Evolutionary conservation across 257 asterid species (phyloP), one percentile per base, ranked within the genome.

Genomic region (Linaria vulgaris): DNA sequence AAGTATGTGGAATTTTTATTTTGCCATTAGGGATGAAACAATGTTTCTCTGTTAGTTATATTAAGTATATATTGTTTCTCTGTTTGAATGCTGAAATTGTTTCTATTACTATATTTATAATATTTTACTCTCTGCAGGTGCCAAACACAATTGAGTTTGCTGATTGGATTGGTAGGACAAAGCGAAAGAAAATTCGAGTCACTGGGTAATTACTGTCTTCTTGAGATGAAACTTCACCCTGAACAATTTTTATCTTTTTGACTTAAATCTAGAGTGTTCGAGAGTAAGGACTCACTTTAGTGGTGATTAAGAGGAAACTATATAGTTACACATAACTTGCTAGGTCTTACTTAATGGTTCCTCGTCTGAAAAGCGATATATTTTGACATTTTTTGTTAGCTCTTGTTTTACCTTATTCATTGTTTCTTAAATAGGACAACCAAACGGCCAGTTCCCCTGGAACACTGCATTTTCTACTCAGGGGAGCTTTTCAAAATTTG

Each of bases 151-250:
- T 82, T 57, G 99, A 94, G 70, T 94, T 94, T 85, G 99, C 99
- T 65, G 97, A 90, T 83, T 94, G 99, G 99, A 90, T 94, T 79
- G 95, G 99, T 63, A 84, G 97, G 80, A 94, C 97, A 44, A 94
- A 94, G 78, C 87, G 84, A 82, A 94, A 87, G 86, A 74, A 87
- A 74, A 94, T 94, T 73, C 94, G 83, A 66, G 87, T 94, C 49
- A 89, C 95, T 73, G 95, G 99, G 99, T 92, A 66, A 74, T 95
- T 85, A 10, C 60, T 56, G 22, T 66, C 17, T 64, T 74, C 67
- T 70, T 45, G 74, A 48, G 34, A 60, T 58, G 66, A 63, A 63
- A 63, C 54, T 22, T 59, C 37, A 57, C 43, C 31, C 39, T 47
- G 68, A 55, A 19, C 20, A 34, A 19, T 44, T 37, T 74, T 51